Evolutionary conservation across 495 filamentous ascomycete species (phyloP).

Genomic region (Penicillium cinerascens): DNA sequence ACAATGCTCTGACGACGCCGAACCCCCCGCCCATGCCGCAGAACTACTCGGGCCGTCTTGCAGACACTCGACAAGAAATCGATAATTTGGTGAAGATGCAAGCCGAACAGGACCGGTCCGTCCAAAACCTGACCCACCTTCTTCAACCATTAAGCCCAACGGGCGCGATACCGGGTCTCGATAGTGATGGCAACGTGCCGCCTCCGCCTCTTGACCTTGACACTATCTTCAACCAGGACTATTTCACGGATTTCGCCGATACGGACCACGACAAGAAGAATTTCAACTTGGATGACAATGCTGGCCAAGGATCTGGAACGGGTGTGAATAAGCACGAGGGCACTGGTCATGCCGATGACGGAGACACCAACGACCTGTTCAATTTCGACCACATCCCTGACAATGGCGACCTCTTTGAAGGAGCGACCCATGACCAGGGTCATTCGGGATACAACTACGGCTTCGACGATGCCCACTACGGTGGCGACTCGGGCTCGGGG

Average conservation of each 20-base stretch:
- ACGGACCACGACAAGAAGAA: constrained; percentile 26
- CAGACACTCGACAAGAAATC: constrained; percentile 65
- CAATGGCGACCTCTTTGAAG: constrained; percentile 39
- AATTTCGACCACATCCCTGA: constrained; percentile 41
- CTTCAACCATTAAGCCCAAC: constrained; percentile 76
- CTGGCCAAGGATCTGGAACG: constrained; percentile 15
- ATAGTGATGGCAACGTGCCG: constrained; percentile 37
- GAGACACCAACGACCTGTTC: constrained; percentile 37
- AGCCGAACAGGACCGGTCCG: constrained; percentile 64
- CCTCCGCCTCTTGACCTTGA: constrained; percentile 59
- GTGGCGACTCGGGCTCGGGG: constrained; percentile 14
- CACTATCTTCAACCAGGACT: constrained; percentile 66
- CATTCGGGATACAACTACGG: constrained; percentile 28
- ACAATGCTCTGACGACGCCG: constrained; percentile 59
- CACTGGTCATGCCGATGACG: constrained; percentile 18
- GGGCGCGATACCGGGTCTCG: constrained; percentile 73
- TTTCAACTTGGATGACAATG: constrained; percentile 18
- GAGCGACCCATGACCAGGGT: constrained; percentile 19
- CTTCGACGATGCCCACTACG: constrained; percentile 31
- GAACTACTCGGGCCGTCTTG: constrained; percentile 49
- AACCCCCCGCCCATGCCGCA: constrained; percentile 57
- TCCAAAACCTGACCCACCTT: constrained; percentile 65
- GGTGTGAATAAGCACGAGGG: constrained; percentile 8
- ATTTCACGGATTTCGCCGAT: constrained; percentile 47
- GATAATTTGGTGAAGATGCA: constrained; percentile 71